A percentile compares a stretch with the other conserved stretches of the same genome.
Conservation (phyloP, 495 filamentous ascomycete genomes). For the Aspergillus wentii region DNA sequence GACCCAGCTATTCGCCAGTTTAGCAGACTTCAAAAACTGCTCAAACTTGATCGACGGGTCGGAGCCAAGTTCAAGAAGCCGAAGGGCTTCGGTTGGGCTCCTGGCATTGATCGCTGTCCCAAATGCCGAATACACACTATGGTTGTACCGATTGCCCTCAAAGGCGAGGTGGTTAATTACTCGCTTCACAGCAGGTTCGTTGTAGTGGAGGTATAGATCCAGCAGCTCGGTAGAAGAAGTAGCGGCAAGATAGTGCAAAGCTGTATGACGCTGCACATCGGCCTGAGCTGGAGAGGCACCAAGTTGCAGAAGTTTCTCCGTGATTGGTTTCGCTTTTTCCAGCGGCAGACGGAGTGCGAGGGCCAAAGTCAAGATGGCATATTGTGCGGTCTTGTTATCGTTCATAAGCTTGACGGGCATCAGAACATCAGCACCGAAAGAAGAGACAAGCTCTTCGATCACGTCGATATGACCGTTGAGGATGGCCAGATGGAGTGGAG, state of each 20-base stretch:
- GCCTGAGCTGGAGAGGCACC: constrained; percentile 72
- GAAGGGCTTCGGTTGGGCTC: constrained; percentile 28
- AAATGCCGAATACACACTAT: constrained; percentile 28
- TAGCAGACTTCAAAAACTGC: constrained; percentile 34
- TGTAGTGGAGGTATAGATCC: constrained; percentile 52
- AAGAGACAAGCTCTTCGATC: constrained; percentile 63
- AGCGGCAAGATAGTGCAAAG: constrained; percentile 53
- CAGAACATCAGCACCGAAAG: constrained; percentile 68
- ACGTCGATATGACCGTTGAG: constrained; percentile 60
- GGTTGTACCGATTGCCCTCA: constrained; percentile 8
- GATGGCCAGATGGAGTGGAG: constrained; percentile 74
- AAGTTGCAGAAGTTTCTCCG: constrained; percentile 55
- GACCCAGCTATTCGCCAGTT: constrained; percentile 9
- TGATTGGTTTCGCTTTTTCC: constrained; percentile 57
- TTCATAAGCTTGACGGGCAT: constrained; percentile 62
- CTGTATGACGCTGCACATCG: constrained; percentile 53
- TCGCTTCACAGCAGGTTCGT: constrained; percentile 52
- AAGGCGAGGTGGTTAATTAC: constrained; percentile 59
- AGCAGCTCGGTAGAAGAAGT: constrained; percentile 46
- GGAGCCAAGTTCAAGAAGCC: constrained; percentile 44
- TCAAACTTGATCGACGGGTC: constrained; percentile 28
- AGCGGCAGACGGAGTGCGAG: constrained; percentile 51
- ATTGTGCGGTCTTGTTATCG: constrained; percentile 37
- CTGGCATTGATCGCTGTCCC: constrained; percentile 36
- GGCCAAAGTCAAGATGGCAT: constrained; percentile 60